Evolutionary conservation across 176 grass and related monocot genomes (phyloP).

Genomic region (Raddia distichophylla): DNA sequence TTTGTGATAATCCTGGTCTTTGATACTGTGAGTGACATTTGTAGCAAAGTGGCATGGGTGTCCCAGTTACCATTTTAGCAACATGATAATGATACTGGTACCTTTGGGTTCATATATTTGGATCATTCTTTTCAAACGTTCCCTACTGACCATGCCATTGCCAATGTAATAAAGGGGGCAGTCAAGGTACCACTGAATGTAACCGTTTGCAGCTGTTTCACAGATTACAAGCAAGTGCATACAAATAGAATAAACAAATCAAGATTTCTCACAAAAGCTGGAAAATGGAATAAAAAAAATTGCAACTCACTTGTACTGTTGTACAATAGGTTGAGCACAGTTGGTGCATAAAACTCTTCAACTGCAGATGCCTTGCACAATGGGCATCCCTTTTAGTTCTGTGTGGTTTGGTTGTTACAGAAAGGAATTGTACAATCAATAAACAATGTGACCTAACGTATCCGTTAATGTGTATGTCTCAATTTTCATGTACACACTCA

Average conservation of each 20-base stretch:
- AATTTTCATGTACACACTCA: constrained; percentile 47
- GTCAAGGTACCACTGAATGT: constrained; percentile 6
- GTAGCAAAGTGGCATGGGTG: constrained; percentile 20
- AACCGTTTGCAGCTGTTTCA: constrained; percentile 11
- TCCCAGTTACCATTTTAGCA: constrained; percentile 13
- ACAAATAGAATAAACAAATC: constrained; percentile 7
- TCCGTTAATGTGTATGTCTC: constrained; percentile 45
- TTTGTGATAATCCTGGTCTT: constrained; percentile 7
- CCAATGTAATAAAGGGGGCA: constrained; percentile 1
- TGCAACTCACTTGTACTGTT: constrained; percentile 50
- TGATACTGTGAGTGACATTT: constrained; percentile 13
- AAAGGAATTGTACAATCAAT: constrained; percentile 42
- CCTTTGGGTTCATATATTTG: constrained; percentile 17
- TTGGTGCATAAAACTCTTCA: constrained; percentile 40
- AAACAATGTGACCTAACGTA: constrained; percentile 43
- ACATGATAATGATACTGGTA: constrained; percentile 18
- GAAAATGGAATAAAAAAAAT: background rate
- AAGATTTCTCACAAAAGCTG: background rate
- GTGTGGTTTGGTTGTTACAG: constrained; percentile 37
- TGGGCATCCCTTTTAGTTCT: constrained; percentile 31
- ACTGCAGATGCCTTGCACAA: constrained; percentile 37
- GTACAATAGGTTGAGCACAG: constrained; percentile 42
- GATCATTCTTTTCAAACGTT: constrained; percentile 7
- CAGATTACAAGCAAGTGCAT: constrained; percentile 30
- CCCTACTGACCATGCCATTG: background rate